phyloP scores from a whole-genome alignment of 179 eudicot species.

The Patellifolia procumbens region DNA sequence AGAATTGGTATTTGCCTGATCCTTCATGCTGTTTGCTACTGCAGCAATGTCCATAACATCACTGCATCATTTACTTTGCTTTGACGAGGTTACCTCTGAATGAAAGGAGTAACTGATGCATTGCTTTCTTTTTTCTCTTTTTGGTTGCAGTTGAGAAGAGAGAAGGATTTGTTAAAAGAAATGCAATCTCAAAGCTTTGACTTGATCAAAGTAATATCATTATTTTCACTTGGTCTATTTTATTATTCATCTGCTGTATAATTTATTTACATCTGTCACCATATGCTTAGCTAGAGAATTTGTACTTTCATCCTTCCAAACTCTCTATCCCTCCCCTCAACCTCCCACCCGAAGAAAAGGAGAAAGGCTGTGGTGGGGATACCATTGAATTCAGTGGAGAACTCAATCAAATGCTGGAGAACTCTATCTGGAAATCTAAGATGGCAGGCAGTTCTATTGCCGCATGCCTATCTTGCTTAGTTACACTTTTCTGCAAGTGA shows the following conservation, averaged over 20 bases:
- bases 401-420: neutral
- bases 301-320: neutral
- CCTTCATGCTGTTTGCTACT: no score
- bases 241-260: conserved; percentile 6
- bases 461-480: neutral
- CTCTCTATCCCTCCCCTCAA: no score
- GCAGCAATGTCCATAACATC: neutral
- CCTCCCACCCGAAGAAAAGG: neutral
- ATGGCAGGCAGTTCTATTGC: neutral
- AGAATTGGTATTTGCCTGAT: no score
- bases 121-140: conserved; percentile 12
- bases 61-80: neutral
- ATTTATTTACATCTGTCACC: neutral
- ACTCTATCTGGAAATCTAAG: neutral
- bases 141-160: conserved; percentile 60
- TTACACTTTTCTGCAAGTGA: neutral
- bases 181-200: conserved; percentile 71
- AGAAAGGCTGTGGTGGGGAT: neutral
- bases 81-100: neutral
- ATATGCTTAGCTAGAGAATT: neutral
- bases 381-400: neutral
- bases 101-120: neutral
- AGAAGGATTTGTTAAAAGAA: conserved; percentile 67
- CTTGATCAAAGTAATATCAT: conserved; percentile 72
- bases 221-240: conserved; percentile 13